Evolutionary conservation across 2,329 filamentous ascomycete genomes (phyloP).

Genomic region (Pseudogymnoascus sp.): DNA sequence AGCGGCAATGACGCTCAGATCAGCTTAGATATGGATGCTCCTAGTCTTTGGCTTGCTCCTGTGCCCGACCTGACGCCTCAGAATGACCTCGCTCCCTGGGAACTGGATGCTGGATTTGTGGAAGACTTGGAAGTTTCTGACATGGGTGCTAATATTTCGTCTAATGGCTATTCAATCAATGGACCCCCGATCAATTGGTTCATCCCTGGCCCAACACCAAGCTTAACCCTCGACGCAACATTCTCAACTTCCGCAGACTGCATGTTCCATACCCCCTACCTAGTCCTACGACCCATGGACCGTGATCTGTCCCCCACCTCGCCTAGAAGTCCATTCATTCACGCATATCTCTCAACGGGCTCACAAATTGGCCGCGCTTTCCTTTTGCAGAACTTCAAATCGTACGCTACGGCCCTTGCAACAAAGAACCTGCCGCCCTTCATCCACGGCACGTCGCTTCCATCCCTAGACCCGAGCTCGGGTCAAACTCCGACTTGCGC

Average conservation of each 20-base stretch:
- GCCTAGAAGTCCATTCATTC: constrained; percentile 16
- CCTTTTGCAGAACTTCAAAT: constrained; percentile 15
- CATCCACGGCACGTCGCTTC: constrained; percentile 12
- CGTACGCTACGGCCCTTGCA: constrained; percentile 14
- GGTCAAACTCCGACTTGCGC: neutral
- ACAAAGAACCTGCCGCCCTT: constrained; percentile 5
- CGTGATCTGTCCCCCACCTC: constrained; percentile 9
- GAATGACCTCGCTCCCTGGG: constrained; percentile 12
- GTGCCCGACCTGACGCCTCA: constrained; percentile 12
- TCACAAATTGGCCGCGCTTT: constrained; percentile 16
- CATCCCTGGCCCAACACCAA: constrained; percentile 12
- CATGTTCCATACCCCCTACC: constrained; percentile 18
- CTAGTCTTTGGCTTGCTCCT: constrained; percentile 3
- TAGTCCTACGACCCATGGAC: constrained; percentile 15
- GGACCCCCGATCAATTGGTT: constrained; percentile 13
- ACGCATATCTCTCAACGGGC: constrained; percentile 13
- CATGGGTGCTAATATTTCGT: constrained; percentile 9
- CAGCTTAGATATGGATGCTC: constrained; percentile 10
- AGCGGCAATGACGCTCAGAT: constrained; percentile 10
- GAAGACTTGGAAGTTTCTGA: constrained; percentile 15
- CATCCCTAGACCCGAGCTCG: constrained; percentile 12
- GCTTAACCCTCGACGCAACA: constrained; percentile 14
- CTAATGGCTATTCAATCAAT: neutral
- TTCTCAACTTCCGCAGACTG: constrained; percentile 17
- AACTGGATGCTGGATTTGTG: constrained; percentile 15